These are phyloP conservation scores for Penicillium verrucosum DNA, from an alignment of 2,329 filamentous ascomycete species.

Conservation along the genomic window DNA sequence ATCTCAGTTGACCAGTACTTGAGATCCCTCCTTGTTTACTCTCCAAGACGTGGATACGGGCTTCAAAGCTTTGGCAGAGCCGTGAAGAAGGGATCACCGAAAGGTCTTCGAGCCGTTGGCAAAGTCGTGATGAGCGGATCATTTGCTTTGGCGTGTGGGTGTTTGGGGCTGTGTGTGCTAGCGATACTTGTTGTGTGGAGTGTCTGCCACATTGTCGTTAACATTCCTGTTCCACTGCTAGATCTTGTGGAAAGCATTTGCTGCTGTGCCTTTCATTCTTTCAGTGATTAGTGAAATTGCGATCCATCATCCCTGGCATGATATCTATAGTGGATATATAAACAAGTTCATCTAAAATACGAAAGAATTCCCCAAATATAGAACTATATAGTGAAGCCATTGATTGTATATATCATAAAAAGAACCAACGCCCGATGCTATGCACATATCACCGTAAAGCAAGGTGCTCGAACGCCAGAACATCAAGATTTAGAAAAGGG, in stretches of 20 bases:
- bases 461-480: constrained; percentile 17
- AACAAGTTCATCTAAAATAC: not conserved
- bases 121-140: not conserved
- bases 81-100: not conserved
- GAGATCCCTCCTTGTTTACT: not conserved
- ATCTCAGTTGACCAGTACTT: not conserved
- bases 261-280: not conserved
- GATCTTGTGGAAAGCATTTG: not conserved
- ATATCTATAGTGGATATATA: not conserved
- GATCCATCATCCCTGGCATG: too few relatives aligned
- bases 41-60: too few relatives aligned
- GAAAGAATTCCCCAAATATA: not conserved
- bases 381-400: not conserved
- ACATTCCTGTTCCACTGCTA: not conserved
- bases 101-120: not conserved
- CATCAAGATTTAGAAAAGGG: constrained; percentile 3
- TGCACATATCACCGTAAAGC: constrained; percentile 23
- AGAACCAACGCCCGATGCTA: constrained; percentile 28
- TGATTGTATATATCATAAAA: constrained; percentile 13
- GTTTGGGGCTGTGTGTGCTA: not conserved
- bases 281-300: too few relatives aligned
- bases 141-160: too few relatives aligned
- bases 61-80: not conserved
- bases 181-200: not conserved
- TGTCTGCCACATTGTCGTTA: not conserved